Conservation (phyloP, 176 grass and related monocot species). For the Elymus sibiricus region DNA sequence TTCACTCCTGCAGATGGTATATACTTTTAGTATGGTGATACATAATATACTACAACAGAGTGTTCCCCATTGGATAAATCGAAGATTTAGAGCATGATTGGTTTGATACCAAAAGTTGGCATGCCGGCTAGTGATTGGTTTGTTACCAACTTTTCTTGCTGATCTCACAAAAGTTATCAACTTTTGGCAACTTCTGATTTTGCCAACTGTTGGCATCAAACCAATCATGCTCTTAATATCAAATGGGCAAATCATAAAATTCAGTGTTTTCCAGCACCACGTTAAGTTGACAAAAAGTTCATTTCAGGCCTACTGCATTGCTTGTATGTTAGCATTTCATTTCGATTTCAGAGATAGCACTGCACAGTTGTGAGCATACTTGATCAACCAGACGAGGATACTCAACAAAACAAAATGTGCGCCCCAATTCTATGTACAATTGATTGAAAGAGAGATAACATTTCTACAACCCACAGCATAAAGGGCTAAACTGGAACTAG, state of each 20-base stretch:
- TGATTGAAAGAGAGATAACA: neutral
- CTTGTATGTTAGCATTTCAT: neutral
- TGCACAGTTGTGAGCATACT: neutral
- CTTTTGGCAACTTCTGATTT: too few species aligned
- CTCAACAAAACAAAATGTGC: neutral
- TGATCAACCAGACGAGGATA: neutral
- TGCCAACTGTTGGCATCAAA: too few species aligned
- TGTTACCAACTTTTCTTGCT: too few species aligned
- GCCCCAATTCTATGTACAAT: neutral
- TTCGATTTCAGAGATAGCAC: neutral
- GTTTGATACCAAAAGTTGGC: too few species aligned
- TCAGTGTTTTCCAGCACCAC: neutral
- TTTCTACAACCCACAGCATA: neutral
- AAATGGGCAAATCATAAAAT: neutral
- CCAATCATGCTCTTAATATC: neutral
- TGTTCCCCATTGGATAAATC: neutral
- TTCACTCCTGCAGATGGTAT: conserved; percentile 51
- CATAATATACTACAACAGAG: neutral
- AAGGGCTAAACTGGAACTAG: neutral
- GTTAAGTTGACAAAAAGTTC: neutral
- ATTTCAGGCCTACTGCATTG: neutral
- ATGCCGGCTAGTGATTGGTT: too few species aligned
- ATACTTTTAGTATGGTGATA: neutral
- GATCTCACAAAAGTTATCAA: too few species aligned
- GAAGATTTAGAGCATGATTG: neutral